phyloP scores from a whole-genome alignment of 2,329 filamentous ascomycete species.

The Trichoderma koningiopsis region DNA sequence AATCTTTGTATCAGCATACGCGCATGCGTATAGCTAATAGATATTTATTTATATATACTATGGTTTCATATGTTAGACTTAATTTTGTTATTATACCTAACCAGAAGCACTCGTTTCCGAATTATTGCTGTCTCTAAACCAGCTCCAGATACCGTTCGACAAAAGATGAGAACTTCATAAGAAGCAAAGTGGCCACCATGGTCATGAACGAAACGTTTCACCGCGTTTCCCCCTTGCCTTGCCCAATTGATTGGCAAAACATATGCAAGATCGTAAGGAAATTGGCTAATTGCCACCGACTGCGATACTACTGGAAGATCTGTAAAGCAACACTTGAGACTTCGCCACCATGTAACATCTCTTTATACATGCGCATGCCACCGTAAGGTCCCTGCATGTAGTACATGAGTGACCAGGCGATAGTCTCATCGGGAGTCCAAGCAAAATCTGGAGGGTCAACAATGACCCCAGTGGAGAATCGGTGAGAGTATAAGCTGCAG shows the following conservation, averaged over 20 bases:
- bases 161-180: neutral
- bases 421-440: neutral
- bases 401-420: constrained; percentile 15
- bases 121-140: neutral
- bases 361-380: constrained; percentile 6
- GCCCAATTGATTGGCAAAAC: neutral
- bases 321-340: neutral
- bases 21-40: too few species aligned
- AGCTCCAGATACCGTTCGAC: neutral
- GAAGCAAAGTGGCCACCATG: constrained; percentile 11
- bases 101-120: neutral
- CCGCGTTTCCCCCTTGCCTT: neutral
- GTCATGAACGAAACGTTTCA: neutral
- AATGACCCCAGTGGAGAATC: constrained; percentile 1
- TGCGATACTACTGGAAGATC: neutral
- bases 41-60: too few species aligned
- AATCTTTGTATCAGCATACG: too few species aligned
- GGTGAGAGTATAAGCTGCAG: neutral
- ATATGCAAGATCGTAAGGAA: constrained; percentile 10
- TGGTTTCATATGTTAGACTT: too few species aligned
- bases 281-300: constrained; percentile 8
- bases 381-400: constrained; percentile 11
- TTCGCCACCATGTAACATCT: neutral
- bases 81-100: too few species aligned
- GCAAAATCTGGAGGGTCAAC: neutral